Percentiles rank a stretch among this genome's conserved stretches.
Conservation (phyloP, 192 early-diverging fungal species). For the Ambispora gerdemannii region DNA sequence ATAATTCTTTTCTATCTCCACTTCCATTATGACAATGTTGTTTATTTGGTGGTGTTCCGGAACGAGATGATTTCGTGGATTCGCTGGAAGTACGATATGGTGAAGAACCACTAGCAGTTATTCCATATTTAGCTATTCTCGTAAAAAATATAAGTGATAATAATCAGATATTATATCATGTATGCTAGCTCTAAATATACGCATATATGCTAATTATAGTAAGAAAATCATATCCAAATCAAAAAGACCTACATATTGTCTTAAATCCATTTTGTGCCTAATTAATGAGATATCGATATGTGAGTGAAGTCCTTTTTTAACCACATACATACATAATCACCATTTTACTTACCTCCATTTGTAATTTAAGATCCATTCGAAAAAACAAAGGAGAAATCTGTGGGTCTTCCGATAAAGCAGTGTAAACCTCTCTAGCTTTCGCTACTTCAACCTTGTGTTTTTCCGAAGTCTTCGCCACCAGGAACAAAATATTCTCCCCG, state of each 20-base stretch:
- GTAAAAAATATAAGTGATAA: not conserved
- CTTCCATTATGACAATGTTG: not conserved
- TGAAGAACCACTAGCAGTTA: not conserved
- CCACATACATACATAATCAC: not conserved
- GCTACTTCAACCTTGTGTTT: constrained; percentile 50
- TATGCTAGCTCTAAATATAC: no score
- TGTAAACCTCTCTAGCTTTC: constrained; percentile 53
- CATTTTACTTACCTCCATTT: constrained; percentile 43
- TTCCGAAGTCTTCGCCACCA: constrained; percentile 46
- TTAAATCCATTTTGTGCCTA: not conserved
- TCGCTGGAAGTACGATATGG: not conserved
- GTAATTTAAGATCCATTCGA: constrained; percentile 47
- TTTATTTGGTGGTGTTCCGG: not conserved
- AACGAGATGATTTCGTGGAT: not conserved
- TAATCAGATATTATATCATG: no score
- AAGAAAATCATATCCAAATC: no score
- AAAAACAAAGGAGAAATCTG: constrained; percentile 51
- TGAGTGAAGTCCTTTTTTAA: not conserved
- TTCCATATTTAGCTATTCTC: not conserved
- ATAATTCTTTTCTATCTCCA: not conserved
- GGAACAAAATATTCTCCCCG: constrained; percentile 52
- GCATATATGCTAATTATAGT: no score
- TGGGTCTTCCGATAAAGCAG: constrained; percentile 48
- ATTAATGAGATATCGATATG: no score
- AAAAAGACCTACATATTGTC: not conserved